phyloP scores from a whole-genome alignment of 2,329 filamentous ascomycete species.

The Neocatenulostroma microsporum region DNA sequence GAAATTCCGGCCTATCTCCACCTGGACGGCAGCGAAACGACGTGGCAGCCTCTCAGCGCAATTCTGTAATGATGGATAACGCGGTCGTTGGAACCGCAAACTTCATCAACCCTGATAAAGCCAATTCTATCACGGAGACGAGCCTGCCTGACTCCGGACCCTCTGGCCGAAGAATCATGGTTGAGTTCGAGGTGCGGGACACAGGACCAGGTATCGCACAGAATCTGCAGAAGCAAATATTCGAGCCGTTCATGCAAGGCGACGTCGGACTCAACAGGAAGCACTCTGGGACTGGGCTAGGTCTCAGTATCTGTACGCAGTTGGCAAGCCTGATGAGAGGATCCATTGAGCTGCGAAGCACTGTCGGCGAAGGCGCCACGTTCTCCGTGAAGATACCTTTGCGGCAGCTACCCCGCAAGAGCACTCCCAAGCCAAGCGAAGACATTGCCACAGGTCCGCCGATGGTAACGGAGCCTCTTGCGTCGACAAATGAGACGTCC shows the following conservation, averaged over 20 bases:
- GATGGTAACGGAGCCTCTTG: no score
- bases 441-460: slow-evolving; percentile 41
- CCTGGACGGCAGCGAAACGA: slow-evolving; percentile 7
- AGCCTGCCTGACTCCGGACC: slow-evolving; percentile 27
- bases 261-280: slow-evolving; percentile 83
- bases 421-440: slow-evolving; percentile 57
- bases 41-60: no score
- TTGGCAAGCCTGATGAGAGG: slow-evolving; percentile 78
- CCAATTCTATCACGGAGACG: slow-evolving; percentile 17
- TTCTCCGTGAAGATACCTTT: slow-evolving; percentile 80
- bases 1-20: slow-evolving; percentile 40
- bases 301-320: slow-evolving; percentile 82
- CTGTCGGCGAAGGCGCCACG: slow-evolving; percentile 65
- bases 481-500: no score
- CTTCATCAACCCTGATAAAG: slow-evolving; percentile 38
- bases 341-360: slow-evolving; percentile 62
- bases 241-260: slow-evolving; percentile 92
- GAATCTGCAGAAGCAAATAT: slow-evolving; percentile 70
- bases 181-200: slow-evolving; percentile 84
- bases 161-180: slow-evolving; percentile 61
- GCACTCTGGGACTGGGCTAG: slow-evolving; percentile 79
- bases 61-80: no score
- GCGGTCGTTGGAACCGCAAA: slow-evolving; percentile 36
- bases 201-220: slow-evolving; percentile 78
- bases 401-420: no score